Evolutionary conservation across 495 filamentous ascomycete genomes (phyloP).

Genomic region (Jackrogersella minutella): DNA sequence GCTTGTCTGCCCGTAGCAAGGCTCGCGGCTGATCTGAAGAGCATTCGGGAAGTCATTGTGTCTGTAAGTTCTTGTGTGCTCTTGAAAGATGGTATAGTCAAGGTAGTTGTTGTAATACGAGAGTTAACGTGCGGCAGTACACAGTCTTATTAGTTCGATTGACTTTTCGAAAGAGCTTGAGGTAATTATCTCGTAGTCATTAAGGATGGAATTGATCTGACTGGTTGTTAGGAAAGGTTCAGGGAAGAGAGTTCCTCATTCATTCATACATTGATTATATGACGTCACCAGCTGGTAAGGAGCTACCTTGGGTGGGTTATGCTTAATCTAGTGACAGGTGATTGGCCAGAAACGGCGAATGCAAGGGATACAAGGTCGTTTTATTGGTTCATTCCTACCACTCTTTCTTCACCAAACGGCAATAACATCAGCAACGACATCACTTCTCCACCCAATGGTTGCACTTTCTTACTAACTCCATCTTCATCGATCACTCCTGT

Average conservation of each 20-base stretch:
- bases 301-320: conserved; percentile 15
- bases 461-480: conserved; percentile 22
- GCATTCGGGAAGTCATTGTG: conserved; percentile 37
- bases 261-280: conserved; percentile 21
- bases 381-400: conserved; percentile 6
- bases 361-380: not conserved
- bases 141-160: conserved; percentile 11
- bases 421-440: conserved; percentile 30
- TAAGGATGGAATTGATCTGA: conserved; percentile 22
- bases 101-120: conserved; percentile 1
- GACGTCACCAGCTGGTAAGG: conserved; percentile 35
- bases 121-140: conserved; percentile 1
- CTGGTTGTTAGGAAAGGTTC: conserved; percentile 25
- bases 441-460: conserved; percentile 30
- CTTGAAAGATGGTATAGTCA: not conserved
- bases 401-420: conserved; percentile 21
- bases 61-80: not conserved
- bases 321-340: conserved; percentile 7
- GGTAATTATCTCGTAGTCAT: conserved; percentile 38
- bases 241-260: conserved; percentile 13
- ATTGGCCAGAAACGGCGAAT: conserved; percentile 17
- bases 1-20: conserved; percentile 34
- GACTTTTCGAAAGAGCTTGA: conserved; percentile 23
- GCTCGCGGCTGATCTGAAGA: conserved; percentile 28
- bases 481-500: not conserved